phyloP scores from a whole-genome alignment of 2,329 filamentous ascomycete genomes.

The Fusarium zealandicum region DNA sequence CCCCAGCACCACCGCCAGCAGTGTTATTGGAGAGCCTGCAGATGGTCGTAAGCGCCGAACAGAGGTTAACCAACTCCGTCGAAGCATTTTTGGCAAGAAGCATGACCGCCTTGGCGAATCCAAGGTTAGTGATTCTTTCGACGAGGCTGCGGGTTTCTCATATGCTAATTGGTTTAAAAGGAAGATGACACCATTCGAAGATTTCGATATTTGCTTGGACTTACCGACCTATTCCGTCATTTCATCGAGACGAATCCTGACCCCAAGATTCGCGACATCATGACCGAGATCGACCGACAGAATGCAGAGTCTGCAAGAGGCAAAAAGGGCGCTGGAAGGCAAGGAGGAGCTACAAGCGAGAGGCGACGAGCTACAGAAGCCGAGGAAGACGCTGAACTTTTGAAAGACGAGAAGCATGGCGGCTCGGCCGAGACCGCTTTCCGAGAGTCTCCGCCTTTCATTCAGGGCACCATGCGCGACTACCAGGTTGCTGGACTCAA shows the following conservation, averaged over 20 bases:
- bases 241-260: constrained; percentile 99
- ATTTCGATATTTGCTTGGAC: constrained; percentile 91
- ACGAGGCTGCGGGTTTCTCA: constrained; percentile 7
- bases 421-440: constrained; percentile 89
- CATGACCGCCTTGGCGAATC: constrained; percentile 91
- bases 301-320: constrained; percentile 76
- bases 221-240: constrained; percentile 97
- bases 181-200: constrained; percentile 94
- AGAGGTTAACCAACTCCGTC: constrained; percentile 86
- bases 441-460: constrained; percentile 89
- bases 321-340: constrained; percentile 78
- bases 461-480: constrained; percentile 90
- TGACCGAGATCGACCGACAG: constrained; percentile 92
- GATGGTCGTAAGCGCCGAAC: constrained; percentile 88
- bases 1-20: constrained; percentile 78
- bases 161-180: constrained; percentile 51
- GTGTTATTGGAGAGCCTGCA: constrained; percentile 77
- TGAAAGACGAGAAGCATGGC: constrained; percentile 88
- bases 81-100: constrained; percentile 94
- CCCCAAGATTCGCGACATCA: constrained; percentile 91
- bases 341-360: constrained; percentile 82
- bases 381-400: constrained; percentile 91
- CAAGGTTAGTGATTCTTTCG: constrained; percentile 66
- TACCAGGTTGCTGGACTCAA: constrained; percentile 96
- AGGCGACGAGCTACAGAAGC: constrained; percentile 90